phyloP scores from a whole-genome alignment of 495 filamentous ascomycete genomes.

The Aspergillus bridgeri region DNA sequence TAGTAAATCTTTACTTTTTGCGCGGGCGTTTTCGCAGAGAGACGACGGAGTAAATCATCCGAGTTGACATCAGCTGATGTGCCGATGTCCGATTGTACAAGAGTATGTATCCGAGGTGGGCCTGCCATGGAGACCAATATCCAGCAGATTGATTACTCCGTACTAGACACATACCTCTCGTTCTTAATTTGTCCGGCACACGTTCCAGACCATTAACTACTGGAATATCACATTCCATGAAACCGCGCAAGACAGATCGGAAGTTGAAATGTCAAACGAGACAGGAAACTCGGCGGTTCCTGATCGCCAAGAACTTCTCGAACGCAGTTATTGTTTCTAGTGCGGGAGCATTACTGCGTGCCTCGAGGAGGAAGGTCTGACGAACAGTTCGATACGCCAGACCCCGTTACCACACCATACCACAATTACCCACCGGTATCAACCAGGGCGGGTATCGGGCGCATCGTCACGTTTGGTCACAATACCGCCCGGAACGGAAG shows the following conservation, averaged over 20 bases:
- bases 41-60: neutral
- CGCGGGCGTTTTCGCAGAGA: neutral
- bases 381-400: neutral
- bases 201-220: too few species aligned
- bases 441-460: neutral
- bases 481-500: neutral
- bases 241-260: too few species aligned
- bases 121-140: neutral
- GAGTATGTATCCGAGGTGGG: conserved; percentile 13
- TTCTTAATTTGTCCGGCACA: neutral
- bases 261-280: too few species aligned
- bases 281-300: too few species aligned
- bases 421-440: neutral
- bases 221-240: too few species aligned
- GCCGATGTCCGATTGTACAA: conserved; percentile 12
- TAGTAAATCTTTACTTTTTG: neutral
- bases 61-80: conserved; percentile 5
- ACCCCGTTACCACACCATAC: neutral
- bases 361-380: neutral
- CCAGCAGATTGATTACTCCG: neutral
- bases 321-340: conserved; percentile 6
- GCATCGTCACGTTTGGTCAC: neutral
- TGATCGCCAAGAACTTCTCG: conserved; percentile 11
- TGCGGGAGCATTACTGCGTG: neutral
- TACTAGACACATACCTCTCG: too few species aligned